Evolutionary conservation across 2,329 filamentous ascomycete genomes (phyloP).

Genomic region (Clonostachys rhizophaga): DNA sequence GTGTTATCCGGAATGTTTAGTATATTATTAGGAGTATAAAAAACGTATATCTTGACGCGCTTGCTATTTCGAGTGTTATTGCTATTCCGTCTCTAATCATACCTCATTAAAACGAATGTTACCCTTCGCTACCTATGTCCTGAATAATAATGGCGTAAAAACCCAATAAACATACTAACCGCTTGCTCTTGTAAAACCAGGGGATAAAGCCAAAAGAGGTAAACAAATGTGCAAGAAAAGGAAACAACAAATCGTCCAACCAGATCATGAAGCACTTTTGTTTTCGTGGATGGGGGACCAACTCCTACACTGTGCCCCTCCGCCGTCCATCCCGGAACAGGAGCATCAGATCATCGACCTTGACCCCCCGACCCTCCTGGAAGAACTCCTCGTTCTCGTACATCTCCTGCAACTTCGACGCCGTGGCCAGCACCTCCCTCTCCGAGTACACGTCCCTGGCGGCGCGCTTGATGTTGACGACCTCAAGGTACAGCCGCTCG

Average conservation of each 20-base stretch:
- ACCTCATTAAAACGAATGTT: no score
- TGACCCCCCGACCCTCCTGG: slow-evolving; percentile 9
- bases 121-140: no score
- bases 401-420: slow-evolving; percentile 16
- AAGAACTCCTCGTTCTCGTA: slow-evolving; percentile 18
- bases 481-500: slow-evolving; percentile 16
- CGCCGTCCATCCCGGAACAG: slow-evolving; percentile 6
- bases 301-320: slow-evolving; percentile 4
- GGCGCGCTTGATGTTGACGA: slow-evolving; percentile 10
- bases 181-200: background rate
- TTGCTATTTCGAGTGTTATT: no score
- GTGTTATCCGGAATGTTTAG: no score
- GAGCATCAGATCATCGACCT: slow-evolving; percentile 5
- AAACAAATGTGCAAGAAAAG: background rate
- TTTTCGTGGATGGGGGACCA: no score
- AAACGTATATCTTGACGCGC: no score
- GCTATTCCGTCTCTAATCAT: no score
- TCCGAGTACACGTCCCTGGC: slow-evolving; percentile 13
- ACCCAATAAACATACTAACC: no score
- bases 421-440: slow-evolving; percentile 11
- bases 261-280: no score
- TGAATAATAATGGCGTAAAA: no score
- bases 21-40: no score
- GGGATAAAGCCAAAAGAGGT: background rate
- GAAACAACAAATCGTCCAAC: no score